Percentiles rank a stretch among this genome's conserved stretches.
Conservation (phyloP, 1,284 basidiomycete genomes). For the Heterobasidion irregulare region DNA sequence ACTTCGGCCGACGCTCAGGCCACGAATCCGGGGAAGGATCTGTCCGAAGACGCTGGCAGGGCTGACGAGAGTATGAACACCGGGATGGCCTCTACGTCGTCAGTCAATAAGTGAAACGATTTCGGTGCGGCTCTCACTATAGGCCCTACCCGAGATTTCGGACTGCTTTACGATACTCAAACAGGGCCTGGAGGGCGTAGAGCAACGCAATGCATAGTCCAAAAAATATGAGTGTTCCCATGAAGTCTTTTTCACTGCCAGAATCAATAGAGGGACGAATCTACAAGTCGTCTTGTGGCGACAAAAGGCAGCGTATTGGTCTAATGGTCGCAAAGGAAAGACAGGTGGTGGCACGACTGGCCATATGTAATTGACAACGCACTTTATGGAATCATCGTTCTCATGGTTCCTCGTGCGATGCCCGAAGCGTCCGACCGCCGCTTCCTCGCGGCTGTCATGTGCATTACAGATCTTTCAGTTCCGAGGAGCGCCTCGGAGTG, state of each 20-base stretch:
- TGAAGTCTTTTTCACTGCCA: too few relatives aligned
- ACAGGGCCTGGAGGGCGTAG: neutral
- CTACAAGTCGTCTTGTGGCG: too few relatives aligned
- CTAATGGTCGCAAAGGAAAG: too few relatives aligned
- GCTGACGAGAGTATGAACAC: neutral
- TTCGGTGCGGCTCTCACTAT: neutral
- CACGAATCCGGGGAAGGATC: neutral
- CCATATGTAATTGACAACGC: neutral
- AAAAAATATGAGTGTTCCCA: neutral
- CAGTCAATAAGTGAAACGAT: neutral
- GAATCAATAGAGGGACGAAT: too few relatives aligned
- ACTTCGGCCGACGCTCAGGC: neutral
- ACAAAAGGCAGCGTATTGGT: too few relatives aligned
- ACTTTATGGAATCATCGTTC: neutral
- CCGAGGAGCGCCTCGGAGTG: too few relatives aligned
- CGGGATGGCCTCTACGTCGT: neutral
- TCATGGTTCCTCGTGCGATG: neutral
- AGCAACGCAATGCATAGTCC: neutral
- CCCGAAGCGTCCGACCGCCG: too few relatives aligned
- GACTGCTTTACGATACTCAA: neutral
- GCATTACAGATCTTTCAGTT: too few relatives aligned
- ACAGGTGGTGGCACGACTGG: too few relatives aligned
- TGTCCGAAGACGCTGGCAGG: neutral
- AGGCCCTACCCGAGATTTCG: neutral
- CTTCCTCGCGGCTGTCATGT: too few relatives aligned